Conservation (phyloP, 2,329 filamentous ascomycete species). For the Elsinoe ampelina region DNA sequence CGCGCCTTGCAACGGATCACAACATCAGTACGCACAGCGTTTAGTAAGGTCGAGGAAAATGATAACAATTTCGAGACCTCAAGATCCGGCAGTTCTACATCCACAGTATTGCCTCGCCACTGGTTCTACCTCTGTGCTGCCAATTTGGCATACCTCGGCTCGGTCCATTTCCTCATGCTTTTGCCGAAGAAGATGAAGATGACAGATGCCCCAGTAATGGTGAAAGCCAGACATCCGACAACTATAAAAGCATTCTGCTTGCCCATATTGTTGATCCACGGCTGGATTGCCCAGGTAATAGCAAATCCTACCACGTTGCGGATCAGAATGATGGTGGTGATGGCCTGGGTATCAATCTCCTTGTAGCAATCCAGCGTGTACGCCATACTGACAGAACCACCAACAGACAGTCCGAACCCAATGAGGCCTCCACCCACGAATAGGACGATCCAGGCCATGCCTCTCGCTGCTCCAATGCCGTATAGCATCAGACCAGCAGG, state of each 20-base stretch:
- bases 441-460: constrained; percentile 18
- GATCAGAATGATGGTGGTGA: constrained; percentile 19
- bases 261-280: constrained; percentile 15
- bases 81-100: background rate
- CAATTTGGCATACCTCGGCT: constrained; percentile 8
- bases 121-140: constrained; percentile 1
- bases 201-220: constrained; percentile 12
- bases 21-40: no score
- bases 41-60: background rate
- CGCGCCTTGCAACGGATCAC: no score
- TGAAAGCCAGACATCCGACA: constrained; percentile 14
- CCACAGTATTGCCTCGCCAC: background rate
- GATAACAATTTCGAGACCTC: background rate
- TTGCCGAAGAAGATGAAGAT: constrained; percentile 16
- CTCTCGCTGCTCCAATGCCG: constrained; percentile 17
- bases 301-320: constrained; percentile 18
- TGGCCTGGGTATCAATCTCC: constrained; percentile 15
- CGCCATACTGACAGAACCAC: constrained; percentile 17
- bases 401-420: constrained; percentile 17
- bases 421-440: constrained; percentile 18
- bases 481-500: constrained; percentile 19
- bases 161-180: constrained; percentile 11
- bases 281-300: constrained; percentile 11
- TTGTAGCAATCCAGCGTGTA: constrained; percentile 20
- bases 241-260: constrained; percentile 16